Base-by-base conservation (phyloP, 1,284 basidiomycete species). In the Xanthoconium separans region DNA sequence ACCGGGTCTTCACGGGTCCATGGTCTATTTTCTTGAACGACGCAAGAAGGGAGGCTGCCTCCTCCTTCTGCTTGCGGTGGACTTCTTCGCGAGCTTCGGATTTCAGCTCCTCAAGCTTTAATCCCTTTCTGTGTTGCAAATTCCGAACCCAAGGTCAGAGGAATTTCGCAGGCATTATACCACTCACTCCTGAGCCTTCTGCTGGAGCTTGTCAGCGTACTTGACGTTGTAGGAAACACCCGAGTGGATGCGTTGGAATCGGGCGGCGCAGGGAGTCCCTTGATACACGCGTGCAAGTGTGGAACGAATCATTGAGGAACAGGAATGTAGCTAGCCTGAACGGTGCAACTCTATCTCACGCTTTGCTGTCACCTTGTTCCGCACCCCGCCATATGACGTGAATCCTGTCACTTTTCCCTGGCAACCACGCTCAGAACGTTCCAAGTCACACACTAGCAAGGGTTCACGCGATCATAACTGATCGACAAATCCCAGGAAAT, bases 201-300 rank as follows among this genome's bases (percentile, higher is more conserved):
- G 68, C 47, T 70, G 68, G 27, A 83, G 66, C 58, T 78, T 82
- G 45, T 77, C 74, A 16, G 75, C 72, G 53, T 83, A 83, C 58
- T 75, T 80, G 36, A 66, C 55, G 50, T 65, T 63, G 51, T 72
- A 70, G 29, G 44, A 47, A 16, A 56, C 1, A 37, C 51, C 39
- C 27, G 59, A 48, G 39, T 65, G 59, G 24, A 64, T 29, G 42
- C 53, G 48, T 56, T 12, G 22, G 40, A 24, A 13, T 15, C 64
- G 58, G n/a, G 47, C n/a, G 11, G 44, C 18, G 37, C 36, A 36
- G 34, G 40, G 44, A 44, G 47, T 36, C 30, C 12, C 20, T 40
- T 29, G 59, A 44, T 37, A 48, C 29, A 42, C 51, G 30, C 47
- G 55, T 24, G 44, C 20, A 30, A 42, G 30, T 29, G 15, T 43